Conservation (phyloP, 2,329 filamentous ascomycete genomes). For the Sarocladium oryzae region DNA sequence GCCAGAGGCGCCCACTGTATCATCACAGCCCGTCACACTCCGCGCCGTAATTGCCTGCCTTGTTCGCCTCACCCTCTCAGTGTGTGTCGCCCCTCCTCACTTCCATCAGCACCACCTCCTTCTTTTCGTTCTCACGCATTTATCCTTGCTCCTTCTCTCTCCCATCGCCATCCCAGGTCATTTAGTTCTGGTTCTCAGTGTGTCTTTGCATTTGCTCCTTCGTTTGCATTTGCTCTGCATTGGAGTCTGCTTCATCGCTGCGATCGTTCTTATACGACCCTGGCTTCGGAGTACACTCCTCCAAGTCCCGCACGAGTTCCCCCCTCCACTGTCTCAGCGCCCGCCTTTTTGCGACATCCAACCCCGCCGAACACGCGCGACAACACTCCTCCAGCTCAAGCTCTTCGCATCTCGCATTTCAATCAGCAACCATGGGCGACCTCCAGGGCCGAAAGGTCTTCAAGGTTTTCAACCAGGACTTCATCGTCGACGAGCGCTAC, state of each 20-base stretch:
- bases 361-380: conserved; percentile 4
- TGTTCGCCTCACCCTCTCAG: not conserved
- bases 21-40: not conserved
- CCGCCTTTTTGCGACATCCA: conserved; percentile 5
- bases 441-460: conserved; percentile 68
- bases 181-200: not conserved
- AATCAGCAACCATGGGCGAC: conserved; percentile 11
- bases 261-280: not conserved
- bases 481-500: conserved; percentile 96
- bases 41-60: not conserved
- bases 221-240: not conserved
- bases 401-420: not conserved
- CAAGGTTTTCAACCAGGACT: conserved; percentile 99
- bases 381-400: not conserved
- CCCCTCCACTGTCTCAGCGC: conserved; percentile 1
- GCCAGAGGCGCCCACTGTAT: not conserved
- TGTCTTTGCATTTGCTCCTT: not conserved
- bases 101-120: not conserved
- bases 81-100: not conserved
- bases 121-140: not conserved
- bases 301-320: not conserved
- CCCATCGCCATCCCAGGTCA: not conserved
- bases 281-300: not conserved
- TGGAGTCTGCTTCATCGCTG: not conserved
- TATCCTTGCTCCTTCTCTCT: not conserved